Evolutionary conservation across 1,139 yeast species (phyloP).

Genomic region (Candida glucosophila): DNA sequence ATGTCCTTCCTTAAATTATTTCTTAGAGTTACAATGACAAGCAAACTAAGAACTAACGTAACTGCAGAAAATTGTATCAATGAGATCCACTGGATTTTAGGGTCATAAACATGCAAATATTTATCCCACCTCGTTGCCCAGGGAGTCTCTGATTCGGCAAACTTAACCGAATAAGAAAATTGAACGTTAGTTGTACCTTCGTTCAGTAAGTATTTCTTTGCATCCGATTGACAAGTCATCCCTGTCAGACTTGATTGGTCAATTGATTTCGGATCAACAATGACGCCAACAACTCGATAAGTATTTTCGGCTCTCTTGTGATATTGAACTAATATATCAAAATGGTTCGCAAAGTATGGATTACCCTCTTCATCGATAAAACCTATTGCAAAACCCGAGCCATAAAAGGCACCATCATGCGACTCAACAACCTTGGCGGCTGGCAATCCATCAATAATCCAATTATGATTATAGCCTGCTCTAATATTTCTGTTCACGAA

Average conservation of each 20-base stretch:
- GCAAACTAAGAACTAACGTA: slow-evolving; percentile 67
- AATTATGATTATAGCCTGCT: slow-evolving; percentile 80
- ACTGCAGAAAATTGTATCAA: slow-evolving; percentile 76
- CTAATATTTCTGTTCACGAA: slow-evolving; percentile 72
- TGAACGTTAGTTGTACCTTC: slow-evolving; percentile 23
- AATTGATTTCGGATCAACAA: slow-evolving; percentile 63
- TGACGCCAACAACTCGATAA: slow-evolving; percentile 86
- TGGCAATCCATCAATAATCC: slow-evolving; percentile 94
- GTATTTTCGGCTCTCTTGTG: slow-evolving; percentile 64
- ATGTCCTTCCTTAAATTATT: slow-evolving; percentile 82
- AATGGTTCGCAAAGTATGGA: slow-evolving; percentile 71
- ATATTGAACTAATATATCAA: slow-evolving; percentile 69
- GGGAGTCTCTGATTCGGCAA: slow-evolving; percentile 59
- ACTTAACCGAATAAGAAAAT: slow-evolving; percentile 43
- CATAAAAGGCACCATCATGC: slow-evolving; percentile 56
- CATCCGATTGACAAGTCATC: slow-evolving; percentile 30
- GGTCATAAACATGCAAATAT: slow-evolving; percentile 84
- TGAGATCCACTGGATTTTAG: slow-evolving; percentile 94
- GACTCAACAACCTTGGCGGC: slow-evolving; percentile 57
- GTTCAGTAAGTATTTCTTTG: slow-evolving; percentile 20
- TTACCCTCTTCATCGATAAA: slow-evolving; percentile 38
- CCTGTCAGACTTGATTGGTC: slow-evolving; percentile 26
- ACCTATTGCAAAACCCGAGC: slow-evolving; percentile 80
- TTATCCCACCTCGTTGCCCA: slow-evolving; percentile 99
- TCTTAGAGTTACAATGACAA: slow-evolving; percentile 72